Percentiles rank a stretch among this genome's conserved stretches.
Evolutionary conservation across 2,329 filamentous ascomycete species (phyloP).

Genomic region (Trichoderma sp.): DNA sequence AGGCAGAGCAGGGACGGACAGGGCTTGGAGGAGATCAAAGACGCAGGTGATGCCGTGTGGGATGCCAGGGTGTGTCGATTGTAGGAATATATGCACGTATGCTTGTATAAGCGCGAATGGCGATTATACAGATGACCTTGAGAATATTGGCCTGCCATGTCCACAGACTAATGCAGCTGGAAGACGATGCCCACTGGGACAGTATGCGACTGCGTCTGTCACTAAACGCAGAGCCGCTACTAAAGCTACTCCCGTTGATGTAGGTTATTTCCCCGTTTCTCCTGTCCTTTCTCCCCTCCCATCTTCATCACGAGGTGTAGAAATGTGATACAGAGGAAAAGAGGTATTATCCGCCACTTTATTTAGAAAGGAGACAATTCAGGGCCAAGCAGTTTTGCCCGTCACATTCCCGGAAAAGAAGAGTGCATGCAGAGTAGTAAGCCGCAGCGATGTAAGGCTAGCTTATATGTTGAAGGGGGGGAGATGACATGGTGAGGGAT

Average conservation of each 20-base stretch:
- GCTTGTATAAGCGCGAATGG: neutral
- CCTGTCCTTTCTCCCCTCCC: slow-evolving; percentile 10
- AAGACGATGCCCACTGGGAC: neutral
- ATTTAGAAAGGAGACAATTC: slow-evolving; percentile 7
- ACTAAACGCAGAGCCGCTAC: neutral
- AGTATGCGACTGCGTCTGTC: slow-evolving; percentile 6
- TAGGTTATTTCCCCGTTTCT: slow-evolving; percentile 10
- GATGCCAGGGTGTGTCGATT: neutral
- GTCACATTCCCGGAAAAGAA: slow-evolving; percentile 29
- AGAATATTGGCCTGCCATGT: neutral
- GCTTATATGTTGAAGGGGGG: neutral
- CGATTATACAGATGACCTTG: neutral
- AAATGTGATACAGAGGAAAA: slow-evolving; percentile 11
- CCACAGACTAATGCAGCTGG: slow-evolving; percentile 3
- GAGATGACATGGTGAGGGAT: slow-evolving; percentile 11
- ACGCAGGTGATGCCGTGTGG: neutral
- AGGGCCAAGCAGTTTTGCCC: slow-evolving; percentile 10
- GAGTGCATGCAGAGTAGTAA: slow-evolving; percentile 9
- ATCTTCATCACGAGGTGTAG: slow-evolving; percentile 18
- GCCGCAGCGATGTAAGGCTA: neutral
- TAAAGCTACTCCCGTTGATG: slow-evolving; percentile 11
- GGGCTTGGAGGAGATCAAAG: slow-evolving; percentile 10
- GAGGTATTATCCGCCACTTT: neutral
- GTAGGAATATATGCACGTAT: neutral
- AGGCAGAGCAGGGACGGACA: slow-evolving; percentile 6